Percentiles rank a stretch among this genome's conserved stretches.
Evolutionary conservation across 441 rosid genomes (phyloP).

Genomic region (Geranium incanum): DNA sequence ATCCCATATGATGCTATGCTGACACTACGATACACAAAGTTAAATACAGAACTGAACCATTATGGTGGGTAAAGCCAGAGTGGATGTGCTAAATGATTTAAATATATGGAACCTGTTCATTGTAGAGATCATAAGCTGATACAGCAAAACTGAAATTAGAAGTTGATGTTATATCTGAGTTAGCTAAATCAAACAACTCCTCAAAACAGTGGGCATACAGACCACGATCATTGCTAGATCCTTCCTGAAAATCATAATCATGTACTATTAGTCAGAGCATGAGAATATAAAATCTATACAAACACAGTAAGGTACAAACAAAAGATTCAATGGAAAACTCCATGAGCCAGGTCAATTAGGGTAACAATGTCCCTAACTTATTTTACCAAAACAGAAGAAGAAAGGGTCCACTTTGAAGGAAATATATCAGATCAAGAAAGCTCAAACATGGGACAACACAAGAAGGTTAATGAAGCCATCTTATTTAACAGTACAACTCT

Average conservation of each 20-base stretch:
- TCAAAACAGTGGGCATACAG: slow-evolving; percentile 89
- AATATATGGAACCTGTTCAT: slow-evolving; percentile 65
- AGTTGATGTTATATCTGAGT: slow-evolving; percentile 72
- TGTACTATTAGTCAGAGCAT: not conserved
- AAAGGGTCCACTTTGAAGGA: not conserved
- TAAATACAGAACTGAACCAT: not conserved
- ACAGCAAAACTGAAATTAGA: slow-evolving; percentile 62
- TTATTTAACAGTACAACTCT: no score
- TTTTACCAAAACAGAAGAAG: not conserved
- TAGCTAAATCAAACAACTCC: slow-evolving; percentile 79
- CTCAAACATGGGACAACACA: no score
- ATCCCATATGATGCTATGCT: slow-evolving; percentile 9
- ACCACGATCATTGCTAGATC: slow-evolving; percentile 89
- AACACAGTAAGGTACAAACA: not conserved
- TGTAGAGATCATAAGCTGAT: slow-evolving; percentile 75
- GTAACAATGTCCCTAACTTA: not conserved
- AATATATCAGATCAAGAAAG: no score
- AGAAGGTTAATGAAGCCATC: no score
- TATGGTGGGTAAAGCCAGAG: slow-evolving; percentile 1
- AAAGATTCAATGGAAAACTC: slow-evolving; percentile 1
- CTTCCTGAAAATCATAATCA: slow-evolving; percentile 52
- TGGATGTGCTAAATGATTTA: slow-evolving; percentile 7
- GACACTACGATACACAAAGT: slow-evolving; percentile 16
- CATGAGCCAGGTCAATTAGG: not conserved
- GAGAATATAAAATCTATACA: not conserved